Percentiles rank a stretch among this genome's conserved stretches.
Conservation (phyloP, 495 filamentous ascomycete species). For the Immersiella caudata region DNA sequence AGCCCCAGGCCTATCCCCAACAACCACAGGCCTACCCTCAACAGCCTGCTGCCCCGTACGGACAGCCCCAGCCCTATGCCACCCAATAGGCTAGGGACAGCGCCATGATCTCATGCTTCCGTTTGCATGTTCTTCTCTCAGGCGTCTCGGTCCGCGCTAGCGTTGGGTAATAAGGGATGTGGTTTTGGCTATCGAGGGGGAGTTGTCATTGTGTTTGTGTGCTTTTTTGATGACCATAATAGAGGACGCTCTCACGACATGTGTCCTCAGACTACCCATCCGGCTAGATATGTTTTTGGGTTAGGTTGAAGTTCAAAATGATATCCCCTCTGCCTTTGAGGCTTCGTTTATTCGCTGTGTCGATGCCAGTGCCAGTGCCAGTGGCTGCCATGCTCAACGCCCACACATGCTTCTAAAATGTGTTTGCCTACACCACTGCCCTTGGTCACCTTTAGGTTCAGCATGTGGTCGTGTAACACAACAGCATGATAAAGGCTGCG, state of each 20-base stretch:
- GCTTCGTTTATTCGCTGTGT: not conserved
- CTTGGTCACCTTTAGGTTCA: too few relatives aligned
- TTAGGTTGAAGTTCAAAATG: not conserved
- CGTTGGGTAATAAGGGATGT: not conserved
- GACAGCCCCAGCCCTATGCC: slow-evolving; percentile 9
- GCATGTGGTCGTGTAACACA: too few relatives aligned
- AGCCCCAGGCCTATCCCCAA: slow-evolving; percentile 17
- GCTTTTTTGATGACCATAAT: not conserved
- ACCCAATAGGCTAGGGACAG: not conserved
- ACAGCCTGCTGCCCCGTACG: not conserved
- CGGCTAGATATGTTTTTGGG: not conserved
- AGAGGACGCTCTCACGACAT: not conserved
- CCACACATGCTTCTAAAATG: too few relatives aligned
- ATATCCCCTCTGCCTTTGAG: not conserved
- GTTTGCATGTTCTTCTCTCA: not conserved
- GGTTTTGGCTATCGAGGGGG: not conserved
- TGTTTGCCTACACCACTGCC: too few relatives aligned
- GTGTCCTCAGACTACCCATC: not conserved
- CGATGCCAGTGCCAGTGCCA: too few relatives aligned
- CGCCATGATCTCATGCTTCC: too few relatives aligned
- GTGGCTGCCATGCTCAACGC: too few relatives aligned
- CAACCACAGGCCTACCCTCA: slow-evolving; percentile 19
- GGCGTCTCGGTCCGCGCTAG: not conserved
- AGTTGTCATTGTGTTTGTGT: not conserved
- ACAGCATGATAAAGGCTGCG: too few relatives aligned